These are phyloP conservation scores for Cunninghamia lanceolata DNA, from an alignment of 75 land plant species.

Conservation along the genomic window DNA sequence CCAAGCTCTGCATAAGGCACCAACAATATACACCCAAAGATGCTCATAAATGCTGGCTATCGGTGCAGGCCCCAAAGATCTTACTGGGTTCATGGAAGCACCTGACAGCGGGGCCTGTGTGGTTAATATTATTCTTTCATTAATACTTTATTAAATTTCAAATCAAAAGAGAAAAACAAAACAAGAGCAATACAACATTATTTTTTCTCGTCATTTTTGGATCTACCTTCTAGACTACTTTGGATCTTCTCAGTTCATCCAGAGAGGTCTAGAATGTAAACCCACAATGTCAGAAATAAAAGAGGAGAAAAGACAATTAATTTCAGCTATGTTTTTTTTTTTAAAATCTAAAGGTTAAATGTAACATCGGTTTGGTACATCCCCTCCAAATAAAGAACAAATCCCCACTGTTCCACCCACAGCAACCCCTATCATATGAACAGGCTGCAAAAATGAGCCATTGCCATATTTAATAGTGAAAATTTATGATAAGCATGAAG, in stretches of 20 bases:
- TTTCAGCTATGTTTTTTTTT: not conserved
- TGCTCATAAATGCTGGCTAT: slow-evolving; percentile 37
- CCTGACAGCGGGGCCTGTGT: slow-evolving; percentile 68
- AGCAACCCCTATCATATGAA: slow-evolving; percentile 75
- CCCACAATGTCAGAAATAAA: too few relatives aligned
- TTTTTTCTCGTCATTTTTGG: too few relatives aligned
- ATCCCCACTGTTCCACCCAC: slow-evolving; percentile 64
- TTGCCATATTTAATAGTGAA: not conserved
- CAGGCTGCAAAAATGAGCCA: slow-evolving; percentile 20
- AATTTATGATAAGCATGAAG: not conserved
- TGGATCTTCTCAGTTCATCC: too few relatives aligned
- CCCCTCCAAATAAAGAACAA: slow-evolving; percentile 68
- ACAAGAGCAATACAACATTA: too few relatives aligned
- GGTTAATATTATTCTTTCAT: not conserved
- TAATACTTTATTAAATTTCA: not conserved
- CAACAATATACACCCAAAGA: slow-evolving; percentile 72
- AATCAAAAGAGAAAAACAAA: not conserved
- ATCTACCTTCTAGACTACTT: too few relatives aligned
- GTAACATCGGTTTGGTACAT: not conserved
- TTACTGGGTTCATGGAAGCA: slow-evolving; percentile 86
- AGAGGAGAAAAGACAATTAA: too few relatives aligned
- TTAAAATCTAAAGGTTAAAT: too few relatives aligned
- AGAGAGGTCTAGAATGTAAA: too few relatives aligned
- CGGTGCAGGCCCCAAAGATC: slow-evolving; percentile 76
- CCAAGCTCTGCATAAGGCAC: slow-evolving; percentile 66